Evolutionary conservation across 148 eudicot species (phyloP).

Genomic region (Oxyria digyna): DNA sequence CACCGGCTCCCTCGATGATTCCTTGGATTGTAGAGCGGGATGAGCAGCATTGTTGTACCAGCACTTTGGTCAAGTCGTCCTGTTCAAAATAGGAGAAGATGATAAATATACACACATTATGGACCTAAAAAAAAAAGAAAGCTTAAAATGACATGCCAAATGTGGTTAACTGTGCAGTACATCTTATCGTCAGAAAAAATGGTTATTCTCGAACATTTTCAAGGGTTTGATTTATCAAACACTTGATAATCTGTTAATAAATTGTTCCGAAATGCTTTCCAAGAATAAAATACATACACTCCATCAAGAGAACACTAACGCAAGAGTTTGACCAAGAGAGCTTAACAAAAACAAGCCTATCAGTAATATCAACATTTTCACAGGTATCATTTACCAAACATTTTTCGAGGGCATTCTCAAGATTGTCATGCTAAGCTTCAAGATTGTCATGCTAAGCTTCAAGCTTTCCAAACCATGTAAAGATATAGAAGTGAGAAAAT

Average conservation of each 20-base stretch:
- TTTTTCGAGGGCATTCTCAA: background rate
- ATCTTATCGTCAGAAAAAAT: background rate
- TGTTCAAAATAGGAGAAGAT: constrained; percentile 16
- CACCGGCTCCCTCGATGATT: constrained; percentile 73
- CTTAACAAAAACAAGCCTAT: background rate
- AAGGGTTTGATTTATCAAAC: background rate
- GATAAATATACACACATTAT: background rate
- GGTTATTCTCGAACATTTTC: background rate
- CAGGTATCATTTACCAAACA: too few species aligned
- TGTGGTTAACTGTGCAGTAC: too few species aligned
- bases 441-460: too few species aligned
- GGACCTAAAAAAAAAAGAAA: too few species aligned
- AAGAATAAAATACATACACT: background rate
- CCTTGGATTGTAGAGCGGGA: constrained; percentile 58
- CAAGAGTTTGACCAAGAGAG: background rate
- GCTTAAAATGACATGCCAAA: background rate
- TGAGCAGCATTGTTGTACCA: constrained; percentile 70
- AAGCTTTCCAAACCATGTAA: background rate
- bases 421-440: background rate
- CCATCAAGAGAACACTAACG: background rate
- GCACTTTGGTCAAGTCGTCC: constrained; percentile 85
- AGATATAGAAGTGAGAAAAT: background rate
- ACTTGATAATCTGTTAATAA: background rate
- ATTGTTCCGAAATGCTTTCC: background rate
- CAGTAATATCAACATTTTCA: background rate